Evolutionary conservation across 306 rosid genomes (phyloP), one percentile per base, ranked within the genome.

Genomic region (Lablab purpureus): DNA sequence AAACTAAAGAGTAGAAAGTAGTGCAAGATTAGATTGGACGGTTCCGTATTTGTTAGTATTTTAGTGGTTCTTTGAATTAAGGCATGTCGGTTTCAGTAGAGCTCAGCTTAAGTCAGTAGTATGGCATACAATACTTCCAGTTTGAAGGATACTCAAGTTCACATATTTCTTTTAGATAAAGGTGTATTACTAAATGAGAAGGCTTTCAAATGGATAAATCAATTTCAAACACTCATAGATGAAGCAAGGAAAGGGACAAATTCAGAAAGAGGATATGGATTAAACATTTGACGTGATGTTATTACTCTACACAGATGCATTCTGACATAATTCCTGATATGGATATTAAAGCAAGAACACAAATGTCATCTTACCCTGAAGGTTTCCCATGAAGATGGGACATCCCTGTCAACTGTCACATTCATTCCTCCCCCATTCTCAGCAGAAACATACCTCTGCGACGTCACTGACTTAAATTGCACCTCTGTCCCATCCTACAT

Each of bases 381-480:
- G 83, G 92, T 92, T 87, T 92, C 97, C 97, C 97, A 94, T 19
- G 90, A 89, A 85, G 99, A 94, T 25, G 97, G 72, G 12, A n/a
- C 74, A 78, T 92, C 97, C 87, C 91, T 87, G 78, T 81, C 83
- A 76, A 91, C 92, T 2, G 92, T 84, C 56, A 94, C 92, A 80
- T 85, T 84, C 83, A 80, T 40, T 56, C 94, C 97, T 83, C 97
- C 99, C 7, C 93, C 94, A 89, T 95, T 88, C 27, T 95, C 99
- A 7, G 97, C 94, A 69, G 88, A 81, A 34, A 95, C 88, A 87
- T 88, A 88, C 81, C 91, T 91, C 87, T 91, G 91, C 85, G 87
- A 83, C 1, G 89, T 88, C 79, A 91, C 85, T 0, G 99, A 95
- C 94, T 90, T 92, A 21, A 95, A 59, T 71, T 92, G 99, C 40